Conservation (phyloP, 768 basidiomycete species). For the Rhodotorula graminis region DNA sequence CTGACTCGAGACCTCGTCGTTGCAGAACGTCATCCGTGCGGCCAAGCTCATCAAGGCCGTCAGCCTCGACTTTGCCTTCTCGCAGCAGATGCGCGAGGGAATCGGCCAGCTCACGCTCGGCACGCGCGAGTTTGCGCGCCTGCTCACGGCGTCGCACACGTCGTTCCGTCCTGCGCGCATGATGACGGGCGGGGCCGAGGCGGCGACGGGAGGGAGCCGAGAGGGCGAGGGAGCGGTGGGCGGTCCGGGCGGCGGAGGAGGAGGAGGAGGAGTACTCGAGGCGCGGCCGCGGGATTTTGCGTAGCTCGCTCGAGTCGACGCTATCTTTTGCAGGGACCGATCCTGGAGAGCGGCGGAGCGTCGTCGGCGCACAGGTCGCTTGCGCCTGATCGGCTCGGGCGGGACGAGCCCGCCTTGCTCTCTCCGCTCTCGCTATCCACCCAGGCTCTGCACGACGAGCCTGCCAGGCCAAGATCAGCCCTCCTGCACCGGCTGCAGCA, state of each 20-base stretch:
- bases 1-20: too few relatives aligned
- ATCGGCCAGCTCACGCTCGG: conserved; percentile 38
- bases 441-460: too few relatives aligned
- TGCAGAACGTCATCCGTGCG: conserved; percentile 37
- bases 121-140: conserved; percentile 34
- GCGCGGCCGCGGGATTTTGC: conserved; percentile 1
- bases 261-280: not conserved
- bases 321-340: too few relatives aligned
- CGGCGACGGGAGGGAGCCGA: not conserved
- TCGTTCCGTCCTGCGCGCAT: conserved; percentile 3
- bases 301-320: not conserved
- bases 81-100: conserved; percentile 27
- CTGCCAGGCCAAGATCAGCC: too few relatives aligned
- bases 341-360: too few relatives aligned
- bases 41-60: conserved; percentile 37
- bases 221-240: not conserved
- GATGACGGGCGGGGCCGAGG: not conserved
- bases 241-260: not conserved
- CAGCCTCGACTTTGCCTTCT: conserved; percentile 33
- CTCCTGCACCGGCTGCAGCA: too few relatives aligned
- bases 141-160: conserved; percentile 17
- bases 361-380: too few relatives aligned
- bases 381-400: too few relatives aligned
- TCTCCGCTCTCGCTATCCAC: too few relatives aligned
- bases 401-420: too few relatives aligned